phyloP scores from a whole-genome alignment of 176 grass and related monocot species.

The Carex scoparia region DNA sequence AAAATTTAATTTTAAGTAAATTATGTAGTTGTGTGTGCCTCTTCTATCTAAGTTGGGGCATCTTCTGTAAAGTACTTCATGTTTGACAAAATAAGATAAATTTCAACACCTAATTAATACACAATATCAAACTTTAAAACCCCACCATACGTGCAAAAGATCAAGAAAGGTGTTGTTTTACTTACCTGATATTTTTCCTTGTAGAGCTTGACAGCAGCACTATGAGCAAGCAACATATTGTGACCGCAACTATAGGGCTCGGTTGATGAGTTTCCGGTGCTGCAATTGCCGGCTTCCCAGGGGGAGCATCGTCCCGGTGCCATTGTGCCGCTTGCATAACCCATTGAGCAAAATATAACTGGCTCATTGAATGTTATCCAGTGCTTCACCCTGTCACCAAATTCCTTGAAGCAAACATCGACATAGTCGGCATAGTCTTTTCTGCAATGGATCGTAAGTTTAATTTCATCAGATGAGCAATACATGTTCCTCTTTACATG shows the following conservation, averaged over 20 bases:
- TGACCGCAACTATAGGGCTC: slow-evolving; percentile 32
- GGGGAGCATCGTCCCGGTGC: slow-evolving; percentile 52
- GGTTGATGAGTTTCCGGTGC: background rate
- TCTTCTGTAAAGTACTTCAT: too few relatives aligned
- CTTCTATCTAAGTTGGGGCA: too few relatives aligned
- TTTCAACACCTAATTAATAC: too few relatives aligned
- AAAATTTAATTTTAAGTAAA: too few relatives aligned
- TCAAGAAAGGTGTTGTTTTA: background rate
- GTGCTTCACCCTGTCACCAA: slow-evolving; percentile 54
- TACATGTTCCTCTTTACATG: background rate
- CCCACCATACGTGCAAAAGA: too few relatives aligned
- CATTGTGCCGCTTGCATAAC: slow-evolving; percentile 14
- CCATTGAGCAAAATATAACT: slow-evolving; percentile 19
- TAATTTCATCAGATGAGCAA: background rate
- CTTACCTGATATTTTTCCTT: slow-evolving; percentile 32
- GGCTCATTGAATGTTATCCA: slow-evolving; percentile 69
- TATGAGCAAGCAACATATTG: slow-evolving; percentile 33
- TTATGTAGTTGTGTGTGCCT: too few relatives aligned
- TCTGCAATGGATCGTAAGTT: slow-evolving; percentile 2
- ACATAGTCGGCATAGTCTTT: slow-evolving; percentile 36
- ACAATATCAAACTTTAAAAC: too few relatives aligned
- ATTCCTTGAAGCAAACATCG: slow-evolving; percentile 47
- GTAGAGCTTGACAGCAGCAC: slow-evolving; percentile 25
- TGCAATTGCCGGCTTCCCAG: background rate
- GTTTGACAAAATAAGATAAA: too few relatives aligned